These are phyloP conservation scores for Glomus cerebriforme DNA, from an alignment of 192 early-diverging fungal genomes.

Conservation along the genomic window DNA sequence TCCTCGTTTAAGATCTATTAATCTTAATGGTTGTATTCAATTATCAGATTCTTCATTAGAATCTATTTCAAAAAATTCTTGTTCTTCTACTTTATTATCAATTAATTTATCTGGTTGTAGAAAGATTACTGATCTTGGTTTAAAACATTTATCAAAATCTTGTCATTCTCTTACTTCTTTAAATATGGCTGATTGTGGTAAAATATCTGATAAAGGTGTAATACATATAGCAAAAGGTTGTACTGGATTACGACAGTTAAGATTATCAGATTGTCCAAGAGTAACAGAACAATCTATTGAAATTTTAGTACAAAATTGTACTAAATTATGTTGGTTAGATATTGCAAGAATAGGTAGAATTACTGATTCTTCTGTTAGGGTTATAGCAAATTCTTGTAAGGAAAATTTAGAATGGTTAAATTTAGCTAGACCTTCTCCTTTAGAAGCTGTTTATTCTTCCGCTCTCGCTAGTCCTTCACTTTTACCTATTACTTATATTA, in stretches of 20 bases:
- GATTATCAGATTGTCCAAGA: slow-evolving; percentile 39
- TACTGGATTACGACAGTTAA: slow-evolving; percentile 36
- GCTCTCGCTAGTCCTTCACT: neutral
- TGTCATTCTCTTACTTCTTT: slow-evolving; percentile 3
- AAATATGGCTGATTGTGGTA: slow-evolving; percentile 14
- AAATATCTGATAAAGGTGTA: slow-evolving; percentile 13
- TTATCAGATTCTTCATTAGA: neutral
- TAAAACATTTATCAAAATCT: slow-evolving; percentile 35
- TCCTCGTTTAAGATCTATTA: neutral
- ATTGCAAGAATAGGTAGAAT: slow-evolving; percentile 38
- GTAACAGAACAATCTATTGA: slow-evolving; percentile 33
- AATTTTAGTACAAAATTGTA: slow-evolving; percentile 36
- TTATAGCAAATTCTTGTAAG: slow-evolving; percentile 35
- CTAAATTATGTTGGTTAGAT: slow-evolving; percentile 45
- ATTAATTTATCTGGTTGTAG: slow-evolving; percentile 45
- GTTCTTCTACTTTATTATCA: slow-evolving; percentile 12
- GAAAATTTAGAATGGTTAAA: slow-evolving; percentile 44
- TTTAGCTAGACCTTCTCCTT: slow-evolving; percentile 34
- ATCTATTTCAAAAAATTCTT: neutral
- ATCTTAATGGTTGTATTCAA: neutral
- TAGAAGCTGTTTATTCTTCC: slow-evolving; percentile 3
- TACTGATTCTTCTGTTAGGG: slow-evolving; percentile 30
- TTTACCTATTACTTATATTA: neutral
- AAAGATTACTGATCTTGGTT: slow-evolving; percentile 41
- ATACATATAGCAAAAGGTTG: slow-evolving; percentile 32